Evolutionary conservation across 495 filamentous ascomycete species (phyloP), one percentile per base, ranked within the genome.

Genomic region (Aspergillus ostianus): DNA sequence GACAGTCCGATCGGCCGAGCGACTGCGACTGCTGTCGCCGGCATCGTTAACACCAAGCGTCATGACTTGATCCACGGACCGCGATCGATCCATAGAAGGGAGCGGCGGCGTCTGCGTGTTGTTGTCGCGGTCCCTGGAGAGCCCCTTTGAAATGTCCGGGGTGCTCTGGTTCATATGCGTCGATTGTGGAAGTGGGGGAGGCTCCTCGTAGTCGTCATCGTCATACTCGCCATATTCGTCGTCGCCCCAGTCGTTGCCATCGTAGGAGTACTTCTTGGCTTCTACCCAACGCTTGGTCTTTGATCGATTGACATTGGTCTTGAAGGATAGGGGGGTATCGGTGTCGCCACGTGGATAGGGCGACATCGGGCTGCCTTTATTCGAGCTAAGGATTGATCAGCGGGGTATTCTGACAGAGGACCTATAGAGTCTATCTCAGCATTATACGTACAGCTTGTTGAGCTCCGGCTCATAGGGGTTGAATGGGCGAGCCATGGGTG

Each of bases 271-370:
- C 44, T 86, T 80, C 70, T 93, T 95, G 21, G 94, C 94, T 65
- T 97, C 87, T 12, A 93, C 88, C 94, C 94, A 98, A 77, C 92
- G 92, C 74, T 86, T 92, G 18, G 94, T 97, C 76, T 97, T 96
- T 32, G 87, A 80, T 58, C 94, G 89, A 73, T 90, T 92, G 27
- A 97, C 87, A 69, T 98, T 96, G 13, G 92, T 82, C 67, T 81
- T 85, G 72, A 85, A 90, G 47, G 84, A 83, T 18, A 83, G 68
- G 30, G 86, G 79, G 69, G 78, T 65, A 36, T 66, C 62, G 55
- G 64, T 65, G 47, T 66, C 62, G 55, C 66, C 64, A 47, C 68
- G 54, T 44, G 66, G 62, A 47, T 56, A 62, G 27, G 75, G 70
- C 0, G 74, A 69, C 21, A 71, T 55, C n/a, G 73, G 73, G 55